These are phyloP conservation scores for Hevea brasiliensis DNA, from an alignment of 345 rosid species.

Conservation along the genomic window DNA sequence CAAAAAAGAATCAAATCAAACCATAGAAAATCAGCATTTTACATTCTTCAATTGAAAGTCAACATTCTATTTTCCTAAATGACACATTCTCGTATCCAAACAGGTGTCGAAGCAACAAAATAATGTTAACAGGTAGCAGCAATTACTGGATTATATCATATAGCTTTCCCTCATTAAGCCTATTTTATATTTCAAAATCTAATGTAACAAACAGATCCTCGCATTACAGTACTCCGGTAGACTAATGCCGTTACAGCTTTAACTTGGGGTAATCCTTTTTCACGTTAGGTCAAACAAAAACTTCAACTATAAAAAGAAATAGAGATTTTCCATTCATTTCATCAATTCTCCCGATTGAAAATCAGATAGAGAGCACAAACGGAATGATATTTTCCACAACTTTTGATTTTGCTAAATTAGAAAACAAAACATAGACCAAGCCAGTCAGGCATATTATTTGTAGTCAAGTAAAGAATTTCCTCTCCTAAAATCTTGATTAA, in stretches of 20 bases:
- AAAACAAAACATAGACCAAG: neutral
- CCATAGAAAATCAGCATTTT: neutral
- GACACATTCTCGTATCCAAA: neutral
- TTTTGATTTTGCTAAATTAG: neutral
- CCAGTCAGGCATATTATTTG: neutral
- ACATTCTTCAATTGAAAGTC: neutral
- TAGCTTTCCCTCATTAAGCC: neutral
- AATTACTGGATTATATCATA: neutral
- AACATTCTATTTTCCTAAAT: neutral
- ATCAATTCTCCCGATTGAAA: neutral
- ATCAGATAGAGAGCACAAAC: neutral
- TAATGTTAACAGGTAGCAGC: neutral
- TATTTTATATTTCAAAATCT: neutral
- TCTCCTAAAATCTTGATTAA: neutral
- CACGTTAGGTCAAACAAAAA: neutral
- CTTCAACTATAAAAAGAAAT: no score
- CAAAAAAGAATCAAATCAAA: neutral
- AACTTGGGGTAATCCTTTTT: neutral
- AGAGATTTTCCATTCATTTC: neutral
- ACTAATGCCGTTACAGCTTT: neutral
- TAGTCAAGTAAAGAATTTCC: conserved; percentile 1
- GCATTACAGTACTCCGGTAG: neutral
- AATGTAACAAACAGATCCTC: neutral
- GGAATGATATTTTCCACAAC: neutral
- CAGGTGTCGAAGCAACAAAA: neutral